Evolutionary conservation across 768 basidiomycete species (phyloP).

Genomic region (Xerocomus spinulosus): DNA sequence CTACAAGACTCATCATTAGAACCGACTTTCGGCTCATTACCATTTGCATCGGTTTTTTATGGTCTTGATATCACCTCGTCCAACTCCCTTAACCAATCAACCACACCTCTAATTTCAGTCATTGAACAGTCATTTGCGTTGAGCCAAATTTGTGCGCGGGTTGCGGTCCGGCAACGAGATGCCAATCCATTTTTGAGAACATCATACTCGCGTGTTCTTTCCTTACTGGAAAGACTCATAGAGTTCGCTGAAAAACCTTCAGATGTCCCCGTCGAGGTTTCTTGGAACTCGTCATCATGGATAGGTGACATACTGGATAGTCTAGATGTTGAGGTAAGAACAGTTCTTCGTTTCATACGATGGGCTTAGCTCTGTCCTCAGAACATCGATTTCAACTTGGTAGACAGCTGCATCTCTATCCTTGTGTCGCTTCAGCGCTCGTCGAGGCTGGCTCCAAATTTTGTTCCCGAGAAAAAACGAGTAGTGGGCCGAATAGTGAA

Average conservation of each 20-base stretch:
- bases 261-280: slow-evolving; percentile 33
- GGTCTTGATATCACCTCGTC: slow-evolving; percentile 35
- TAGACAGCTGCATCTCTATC: slow-evolving; percentile 60
- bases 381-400: slow-evolving; percentile 53
- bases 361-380: slow-evolving; percentile 8
- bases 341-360: neutral
- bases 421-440: slow-evolving; percentile 53
- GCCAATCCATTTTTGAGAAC: slow-evolving; percentile 39
- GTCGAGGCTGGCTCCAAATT: slow-evolving; percentile 44
- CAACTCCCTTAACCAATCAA: slow-evolving; percentile 22
- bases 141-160: slow-evolving; percentile 41
- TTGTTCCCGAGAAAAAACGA: slow-evolving; percentile 51
- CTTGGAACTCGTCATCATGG: slow-evolving; percentile 69
- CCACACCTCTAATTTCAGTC: slow-evolving; percentile 51
- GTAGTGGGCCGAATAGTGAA: slow-evolving; percentile 58
- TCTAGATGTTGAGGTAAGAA: slow-evolving; percentile 53
- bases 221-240: slow-evolving; percentile 48
- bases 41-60: slow-evolving; percentile 63
- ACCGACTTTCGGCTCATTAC: slow-evolving; percentile 38
- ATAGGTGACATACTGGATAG: slow-evolving; percentile 47
- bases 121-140: slow-evolving; percentile 53
- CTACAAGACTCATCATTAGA: slow-evolving; percentile 36
- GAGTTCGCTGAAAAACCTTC: slow-evolving; percentile 35
- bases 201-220: slow-evolving; percentile 48
- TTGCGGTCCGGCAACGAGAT: slow-evolving; percentile 30